phyloP scores from a whole-genome alignment of 371 early-diverging fungal species.

The Blastocladiella emersonii region DNA sequence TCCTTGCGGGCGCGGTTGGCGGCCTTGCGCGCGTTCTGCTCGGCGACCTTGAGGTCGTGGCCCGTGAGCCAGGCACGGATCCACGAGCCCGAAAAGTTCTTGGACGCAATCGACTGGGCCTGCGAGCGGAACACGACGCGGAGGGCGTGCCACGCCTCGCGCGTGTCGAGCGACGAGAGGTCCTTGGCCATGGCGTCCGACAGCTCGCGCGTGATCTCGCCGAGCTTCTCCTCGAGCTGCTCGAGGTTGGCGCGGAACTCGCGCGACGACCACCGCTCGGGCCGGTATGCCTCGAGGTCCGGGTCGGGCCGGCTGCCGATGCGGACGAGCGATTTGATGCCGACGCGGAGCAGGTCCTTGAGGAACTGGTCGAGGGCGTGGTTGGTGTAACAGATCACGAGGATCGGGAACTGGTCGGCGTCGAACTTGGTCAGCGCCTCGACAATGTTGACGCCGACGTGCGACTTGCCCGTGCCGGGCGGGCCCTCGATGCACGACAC shows the following conservation, averaged over 20 bases:
- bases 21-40: no score
- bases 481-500: slow-evolving; percentile 28
- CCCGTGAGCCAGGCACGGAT: not conserved
- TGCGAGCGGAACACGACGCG: no score
- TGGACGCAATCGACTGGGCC: no score
- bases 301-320: slow-evolving; percentile 23
- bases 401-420: slow-evolving; percentile 20
- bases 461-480: slow-evolving; percentile 40
- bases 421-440: slow-evolving; percentile 20
- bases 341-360: slow-evolving; percentile 20
- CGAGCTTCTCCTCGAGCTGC: not conserved
- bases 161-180: no score
- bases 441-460: slow-evolving; percentile 30
- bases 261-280: not conserved
- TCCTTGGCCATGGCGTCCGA: no score
- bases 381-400: slow-evolving; percentile 35
- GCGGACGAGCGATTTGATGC: slow-evolving; percentile 19
- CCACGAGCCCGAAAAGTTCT: not conserved
- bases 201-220: no score
- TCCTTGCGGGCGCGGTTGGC: no score
- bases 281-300: not conserved
- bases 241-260: not conserved
- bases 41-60: not conserved
- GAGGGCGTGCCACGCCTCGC: no score
- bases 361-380: slow-evolving; percentile 42